Conservation (phyloP, 768 basidiomycete species). For the Stropharia rugosoannulata region DNA sequence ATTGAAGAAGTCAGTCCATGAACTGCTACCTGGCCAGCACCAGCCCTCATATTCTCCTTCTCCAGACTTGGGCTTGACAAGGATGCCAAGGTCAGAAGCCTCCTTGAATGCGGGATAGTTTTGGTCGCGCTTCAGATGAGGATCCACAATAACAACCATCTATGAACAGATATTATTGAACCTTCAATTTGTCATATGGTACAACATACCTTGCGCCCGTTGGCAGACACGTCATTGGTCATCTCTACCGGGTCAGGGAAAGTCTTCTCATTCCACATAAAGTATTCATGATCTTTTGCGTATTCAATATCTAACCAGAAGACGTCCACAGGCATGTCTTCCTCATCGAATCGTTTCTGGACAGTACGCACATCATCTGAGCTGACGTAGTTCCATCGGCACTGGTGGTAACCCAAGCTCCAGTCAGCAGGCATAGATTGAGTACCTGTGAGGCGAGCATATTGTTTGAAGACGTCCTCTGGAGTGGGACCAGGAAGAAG, state of each 20-base stretch:
- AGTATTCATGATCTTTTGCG: constrained; percentile 91
- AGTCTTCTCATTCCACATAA: constrained; percentile 90
- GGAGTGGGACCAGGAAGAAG: constrained; percentile 91
- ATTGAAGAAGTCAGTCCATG: constrained; percentile 98
- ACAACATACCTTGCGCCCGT: constrained; percentile 73
- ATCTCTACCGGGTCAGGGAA: constrained; percentile 96
- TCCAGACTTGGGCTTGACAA: constrained; percentile 81
- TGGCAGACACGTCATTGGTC: constrained; percentile 83
- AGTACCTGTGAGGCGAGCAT: constrained; percentile 80
- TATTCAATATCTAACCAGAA: constrained; percentile 99
- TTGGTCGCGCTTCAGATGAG: constrained; percentile 85
- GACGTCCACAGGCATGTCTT: constrained; percentile 93
- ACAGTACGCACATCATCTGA: constrained; percentile 85
- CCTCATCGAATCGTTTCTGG: constrained; percentile 87
- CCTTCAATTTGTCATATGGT: neutral
- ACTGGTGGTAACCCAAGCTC: constrained; percentile 95
- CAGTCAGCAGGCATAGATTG: constrained; percentile 88
- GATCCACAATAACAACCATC: constrained; percentile 99
- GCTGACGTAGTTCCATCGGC: constrained; percentile 96
- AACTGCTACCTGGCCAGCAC: constrained; percentile 97
- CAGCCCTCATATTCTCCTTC: constrained; percentile 92
- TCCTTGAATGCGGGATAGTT: constrained; percentile 83
- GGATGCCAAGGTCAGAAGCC: constrained; percentile 77
- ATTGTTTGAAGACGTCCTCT: constrained; percentile 80
- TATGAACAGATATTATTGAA: constrained; percentile 26